Evolutionary conservation across 805 yeast genomes (phyloP).

Genomic region (Ogataea trehalophila): DNA sequence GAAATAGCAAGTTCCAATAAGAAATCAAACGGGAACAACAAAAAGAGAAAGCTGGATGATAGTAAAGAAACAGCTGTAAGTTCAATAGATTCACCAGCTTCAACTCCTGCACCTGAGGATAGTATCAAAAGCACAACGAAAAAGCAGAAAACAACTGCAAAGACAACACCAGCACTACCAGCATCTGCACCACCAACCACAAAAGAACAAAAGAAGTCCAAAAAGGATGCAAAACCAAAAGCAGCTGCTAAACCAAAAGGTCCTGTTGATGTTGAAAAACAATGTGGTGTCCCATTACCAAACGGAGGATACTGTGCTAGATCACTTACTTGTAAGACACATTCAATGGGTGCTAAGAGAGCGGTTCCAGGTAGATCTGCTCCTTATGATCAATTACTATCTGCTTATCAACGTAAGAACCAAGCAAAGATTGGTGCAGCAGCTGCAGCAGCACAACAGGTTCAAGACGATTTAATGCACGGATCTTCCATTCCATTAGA

Average conservation of each 20-base stretch:
- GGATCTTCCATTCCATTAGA: conserved; percentile 49
- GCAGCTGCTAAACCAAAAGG: conserved; percentile 59
- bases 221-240: conserved; percentile 32
- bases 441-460: conserved; percentile 74
- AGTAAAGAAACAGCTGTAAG: conserved; percentile 25
- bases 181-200: conserved; percentile 12
- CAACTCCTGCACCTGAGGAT: conserved; percentile 7
- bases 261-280: conserved; percentile 87
- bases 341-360: conserved; percentile 97
- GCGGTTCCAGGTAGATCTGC: conserved; percentile 92
- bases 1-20: conserved; percentile 7
- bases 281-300: conserved; percentile 93
- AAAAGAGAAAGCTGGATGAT: conserved; percentile 22
- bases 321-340: conserved; percentile 94
- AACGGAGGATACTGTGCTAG: conserved; percentile 96
- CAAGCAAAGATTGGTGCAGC: conserved; percentile 86
- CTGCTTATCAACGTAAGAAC: conserved; percentile 86
- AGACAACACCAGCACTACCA: background rate
- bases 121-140: conserved; percentile 6
- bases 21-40: conserved; percentile 17
- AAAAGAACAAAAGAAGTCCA: conserved; percentile 30
- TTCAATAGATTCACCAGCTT: conserved; percentile 16
- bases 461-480: conserved; percentile 59
- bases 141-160: conserved; percentile 11
- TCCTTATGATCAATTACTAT: conserved; percentile 81